Conservation (phyloP, 2,329 filamentous ascomycete species). For the Tolypocladium ophioglossoides region DNA sequence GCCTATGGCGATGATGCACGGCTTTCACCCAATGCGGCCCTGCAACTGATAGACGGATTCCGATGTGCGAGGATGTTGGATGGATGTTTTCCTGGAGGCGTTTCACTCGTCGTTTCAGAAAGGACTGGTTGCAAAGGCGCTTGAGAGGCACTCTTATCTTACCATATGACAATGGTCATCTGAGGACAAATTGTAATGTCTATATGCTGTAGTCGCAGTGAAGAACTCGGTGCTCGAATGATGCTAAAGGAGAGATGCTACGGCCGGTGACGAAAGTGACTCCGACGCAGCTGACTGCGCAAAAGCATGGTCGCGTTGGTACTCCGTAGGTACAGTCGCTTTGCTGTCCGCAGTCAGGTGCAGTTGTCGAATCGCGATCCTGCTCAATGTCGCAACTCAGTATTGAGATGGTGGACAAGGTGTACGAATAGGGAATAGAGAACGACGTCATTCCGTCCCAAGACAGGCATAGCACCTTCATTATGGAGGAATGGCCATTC, state of each 20-base stretch:
- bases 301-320: neutral
- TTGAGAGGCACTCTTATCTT: neutral
- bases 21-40: constrained; percentile 25
- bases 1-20: constrained; percentile 24
- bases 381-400: neutral
- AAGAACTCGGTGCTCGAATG: too few relatives aligned
- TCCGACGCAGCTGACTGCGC: neutral
- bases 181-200: neutral
- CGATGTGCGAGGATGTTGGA: neutral
- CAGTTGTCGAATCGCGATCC: neutral
- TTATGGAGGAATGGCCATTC: neutral
- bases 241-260: neutral
- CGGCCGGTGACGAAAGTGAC: neutral
- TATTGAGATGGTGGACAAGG: neutral
- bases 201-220: too few relatives aligned
- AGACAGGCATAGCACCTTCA: neutral
- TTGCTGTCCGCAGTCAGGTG: too few relatives aligned
- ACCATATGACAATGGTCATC: neutral
- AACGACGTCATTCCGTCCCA: neutral
- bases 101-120: neutral
- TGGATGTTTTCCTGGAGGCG: neutral
- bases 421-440: neutral
- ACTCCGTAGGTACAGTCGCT: too few relatives aligned
- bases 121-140: neutral
- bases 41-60: constrained; percentile 16